Evolutionary conservation across 2,329 filamentous ascomycete species (phyloP).

Genomic region (Alternaria solani): DNA sequence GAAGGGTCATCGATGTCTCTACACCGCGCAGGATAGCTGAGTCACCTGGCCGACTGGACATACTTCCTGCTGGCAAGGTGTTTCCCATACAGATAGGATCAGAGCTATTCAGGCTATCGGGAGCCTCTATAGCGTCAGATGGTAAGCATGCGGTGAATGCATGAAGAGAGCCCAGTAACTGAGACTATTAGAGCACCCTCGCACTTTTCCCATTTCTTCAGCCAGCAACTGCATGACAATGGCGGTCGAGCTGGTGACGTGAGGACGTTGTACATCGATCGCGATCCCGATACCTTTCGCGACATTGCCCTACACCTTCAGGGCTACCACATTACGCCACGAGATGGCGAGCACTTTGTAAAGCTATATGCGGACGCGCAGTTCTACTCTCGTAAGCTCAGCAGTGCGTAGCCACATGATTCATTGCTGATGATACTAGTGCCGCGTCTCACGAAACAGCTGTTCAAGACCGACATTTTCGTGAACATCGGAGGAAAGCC

Average conservation of each 20-base stretch:
- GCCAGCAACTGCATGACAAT: slow-evolving; percentile 75
- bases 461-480: slow-evolving; percentile 91
- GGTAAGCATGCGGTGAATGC: slow-evolving; percentile 59
- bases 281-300: slow-evolving; percentile 85
- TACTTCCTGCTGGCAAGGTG: slow-evolving; percentile 74
- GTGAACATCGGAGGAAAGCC: slow-evolving; percentile 86
- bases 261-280: slow-evolving; percentile 91
- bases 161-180: slow-evolving; percentile 43
- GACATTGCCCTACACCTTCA: slow-evolving; percentile 92
- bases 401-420: slow-evolving; percentile 4
- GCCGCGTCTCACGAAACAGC: slow-evolving; percentile 85
- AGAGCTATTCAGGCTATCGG: slow-evolving; percentile 72
- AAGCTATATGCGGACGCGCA: slow-evolving; percentile 93
- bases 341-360: slow-evolving; percentile 86
- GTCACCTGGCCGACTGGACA: slow-evolving; percentile 39
- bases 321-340: slow-evolving; percentile 84
- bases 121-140: slow-evolving; percentile 75
- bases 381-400: slow-evolving; percentile 79
- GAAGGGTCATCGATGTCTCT: slow-evolving; percentile 46
- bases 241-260: slow-evolving; percentile 67
- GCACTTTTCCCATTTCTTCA: slow-evolving; percentile 95
- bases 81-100: slow-evolving; percentile 76
- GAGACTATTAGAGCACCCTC: slow-evolving; percentile 78
- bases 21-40: slow-evolving; percentile 42
- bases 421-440: slow-evolving; percentile 60